Percentiles rank a stretch among this genome's conserved stretches.
These are phyloP conservation scores for Blastomyces gilchristii DNA, from an alignment of 2,329 filamentous ascomycete species.

Conservation along the genomic window DNA sequence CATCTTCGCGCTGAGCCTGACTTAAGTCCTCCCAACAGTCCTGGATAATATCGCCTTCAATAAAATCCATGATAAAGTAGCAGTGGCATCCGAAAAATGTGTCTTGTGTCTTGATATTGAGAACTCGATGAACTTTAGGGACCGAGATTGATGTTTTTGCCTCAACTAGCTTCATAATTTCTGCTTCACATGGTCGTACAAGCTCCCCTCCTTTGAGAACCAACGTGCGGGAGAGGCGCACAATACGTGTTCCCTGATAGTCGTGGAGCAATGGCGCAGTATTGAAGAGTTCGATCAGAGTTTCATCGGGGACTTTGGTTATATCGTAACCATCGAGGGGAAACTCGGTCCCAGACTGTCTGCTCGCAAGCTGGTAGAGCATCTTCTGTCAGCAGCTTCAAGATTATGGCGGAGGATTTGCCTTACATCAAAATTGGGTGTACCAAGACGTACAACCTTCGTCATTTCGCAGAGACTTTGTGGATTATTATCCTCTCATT, in stretches of 20 bases:
- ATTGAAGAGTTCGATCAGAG: conserved; percentile 11
- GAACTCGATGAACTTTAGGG: conserved; percentile 13
- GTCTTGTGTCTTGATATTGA: conserved; percentile 10
- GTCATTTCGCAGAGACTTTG: not conserved
- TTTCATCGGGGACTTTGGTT: too few relatives aligned
- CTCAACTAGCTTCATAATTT: conserved; percentile 10
- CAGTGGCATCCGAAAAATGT: not conserved
- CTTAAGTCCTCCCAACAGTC: conserved; percentile 14
- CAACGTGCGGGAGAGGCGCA: conserved; percentile 15
- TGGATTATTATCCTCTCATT: conserved; percentile 3
- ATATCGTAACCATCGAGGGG: too few relatives aligned
- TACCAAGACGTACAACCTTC: conserved; percentile 10
- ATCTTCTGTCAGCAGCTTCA: conserved; percentile 9
- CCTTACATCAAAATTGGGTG: conserved; percentile 8
- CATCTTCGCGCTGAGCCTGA: conserved; percentile 12
- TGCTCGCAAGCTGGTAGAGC: conserved; percentile 8
- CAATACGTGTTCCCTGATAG: conserved; percentile 12
- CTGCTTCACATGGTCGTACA: conserved; percentile 14
- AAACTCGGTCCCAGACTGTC: conserved; percentile 4
- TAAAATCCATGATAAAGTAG: conserved; percentile 15
- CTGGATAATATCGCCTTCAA: conserved; percentile 12
- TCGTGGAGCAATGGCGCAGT: conserved; percentile 8
- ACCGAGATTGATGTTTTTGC: not conserved
- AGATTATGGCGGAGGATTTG: not conserved
- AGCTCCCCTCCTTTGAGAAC: conserved; percentile 13